phyloP scores from a whole-genome alignment of 2,329 filamentous ascomycete genomes.

The Neopestalotiopsis sp. region DNA sequence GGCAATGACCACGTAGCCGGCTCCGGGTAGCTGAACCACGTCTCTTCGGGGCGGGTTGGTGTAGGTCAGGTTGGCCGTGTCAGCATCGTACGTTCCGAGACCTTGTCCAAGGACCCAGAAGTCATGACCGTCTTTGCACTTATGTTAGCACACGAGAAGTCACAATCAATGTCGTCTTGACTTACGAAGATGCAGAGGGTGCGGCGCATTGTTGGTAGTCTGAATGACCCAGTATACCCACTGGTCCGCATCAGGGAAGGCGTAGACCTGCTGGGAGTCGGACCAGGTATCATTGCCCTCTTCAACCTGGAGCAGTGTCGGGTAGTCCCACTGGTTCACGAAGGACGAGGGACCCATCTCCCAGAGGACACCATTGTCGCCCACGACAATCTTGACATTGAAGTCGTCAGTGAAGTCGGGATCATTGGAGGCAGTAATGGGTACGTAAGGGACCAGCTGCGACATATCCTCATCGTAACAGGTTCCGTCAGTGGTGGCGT shows the following conservation, averaged over 20 bases:
- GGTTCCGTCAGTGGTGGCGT: constrained; percentile 21
- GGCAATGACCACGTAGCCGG: constrained; percentile 54
- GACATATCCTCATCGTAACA: constrained; percentile 43
- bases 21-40: constrained; percentile 47
- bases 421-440: constrained; percentile 36
- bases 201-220: constrained; percentile 33
- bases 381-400: constrained; percentile 24
- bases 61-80: constrained; percentile 36
- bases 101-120: constrained; percentile 42
- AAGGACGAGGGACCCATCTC: constrained; percentile 53
- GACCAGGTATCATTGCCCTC: constrained; percentile 31
- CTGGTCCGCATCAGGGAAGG: constrained; percentile 29
- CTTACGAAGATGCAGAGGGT: constrained; percentile 48
- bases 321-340: constrained; percentile 50
- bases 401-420: constrained; percentile 24
- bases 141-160: not conserved
- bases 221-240: constrained; percentile 42
- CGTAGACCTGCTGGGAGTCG: constrained; percentile 34
- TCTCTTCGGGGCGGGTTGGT: constrained; percentile 55
- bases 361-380: constrained; percentile 47
- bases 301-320: constrained; percentile 44
- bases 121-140: constrained; percentile 44
- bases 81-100: constrained; percentile 34
- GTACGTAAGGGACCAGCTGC: constrained; percentile 40
- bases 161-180: not conserved